Evolutionary conservation across 176 grass and related monocot genomes (phyloP).

Genomic region (Triticum turgidum): DNA sequence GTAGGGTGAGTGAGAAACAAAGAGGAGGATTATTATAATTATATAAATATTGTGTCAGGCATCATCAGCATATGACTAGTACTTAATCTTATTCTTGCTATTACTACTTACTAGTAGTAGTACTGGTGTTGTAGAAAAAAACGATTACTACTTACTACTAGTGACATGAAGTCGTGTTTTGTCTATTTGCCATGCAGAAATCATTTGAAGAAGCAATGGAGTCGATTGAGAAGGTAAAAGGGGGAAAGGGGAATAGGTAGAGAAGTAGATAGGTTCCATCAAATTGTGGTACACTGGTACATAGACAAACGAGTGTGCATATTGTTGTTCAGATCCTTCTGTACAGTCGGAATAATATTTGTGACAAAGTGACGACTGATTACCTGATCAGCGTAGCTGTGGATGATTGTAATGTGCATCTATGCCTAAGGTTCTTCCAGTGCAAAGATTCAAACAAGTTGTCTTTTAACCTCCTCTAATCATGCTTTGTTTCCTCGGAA

Average conservation of each 20-base stretch:
- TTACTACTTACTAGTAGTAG: neutral
- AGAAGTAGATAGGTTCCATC: neutral
- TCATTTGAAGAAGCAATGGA: constrained; percentile 73
- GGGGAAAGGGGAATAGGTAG: constrained; percentile 36
- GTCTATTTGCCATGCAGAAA: constrained; percentile 43
- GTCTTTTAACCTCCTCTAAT: neutral
- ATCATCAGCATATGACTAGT: neutral
- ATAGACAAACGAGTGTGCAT: neutral
- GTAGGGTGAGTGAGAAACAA: neutral
- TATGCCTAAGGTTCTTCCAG: neutral
- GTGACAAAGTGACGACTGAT: neutral
- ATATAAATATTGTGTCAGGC: neutral
- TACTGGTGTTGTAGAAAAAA: neutral
- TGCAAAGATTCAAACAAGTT: neutral
- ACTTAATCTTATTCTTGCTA: neutral
- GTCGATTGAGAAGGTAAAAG: constrained; percentile 53
- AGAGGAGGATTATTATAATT: neutral
- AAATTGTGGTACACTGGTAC: neutral
- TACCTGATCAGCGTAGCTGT: neutral
- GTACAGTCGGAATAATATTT: neutral
- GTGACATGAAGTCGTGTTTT: neutral
- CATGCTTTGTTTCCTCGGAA: neutral
- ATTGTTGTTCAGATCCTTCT: constrained; percentile 1
- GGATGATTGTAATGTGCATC: neutral
- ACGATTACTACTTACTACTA: neutral